A percentile compares a stretch with the other conserved stretches of the same genome.
These are phyloP conservation scores for Schizosaccharomyces lindneri DNA, from an alignment of 805 yeast species.

Conservation along the genomic window DNA sequence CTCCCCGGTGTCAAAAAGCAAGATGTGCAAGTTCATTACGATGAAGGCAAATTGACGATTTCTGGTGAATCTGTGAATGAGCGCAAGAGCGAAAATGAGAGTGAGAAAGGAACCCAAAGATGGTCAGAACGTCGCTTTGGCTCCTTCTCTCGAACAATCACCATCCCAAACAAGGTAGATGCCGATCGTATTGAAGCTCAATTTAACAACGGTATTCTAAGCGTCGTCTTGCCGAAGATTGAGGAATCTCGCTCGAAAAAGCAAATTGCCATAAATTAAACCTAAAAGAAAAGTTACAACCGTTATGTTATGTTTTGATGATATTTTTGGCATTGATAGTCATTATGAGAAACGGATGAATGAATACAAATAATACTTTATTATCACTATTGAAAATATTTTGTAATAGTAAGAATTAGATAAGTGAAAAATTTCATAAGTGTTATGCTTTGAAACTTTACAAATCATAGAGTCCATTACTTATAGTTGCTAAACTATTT, in stretches of 20 bases:
- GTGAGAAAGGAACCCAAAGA: background rate
- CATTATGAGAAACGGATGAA: too few relatives aligned
- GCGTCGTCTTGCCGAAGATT: background rate
- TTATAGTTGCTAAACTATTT: background rate
- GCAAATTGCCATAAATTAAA: background rate
- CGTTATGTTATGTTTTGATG: too few relatives aligned
- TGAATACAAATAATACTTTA: too few relatives aligned
- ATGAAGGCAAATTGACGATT: background rate
- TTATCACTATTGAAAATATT: too few relatives aligned
- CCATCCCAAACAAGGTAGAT: background rate
- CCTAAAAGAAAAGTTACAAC: too few relatives aligned
- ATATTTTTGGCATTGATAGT: too few relatives aligned
- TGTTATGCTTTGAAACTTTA: too few relatives aligned
- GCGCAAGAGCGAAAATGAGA: background rate
- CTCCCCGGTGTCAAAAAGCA: constrained; percentile 1
- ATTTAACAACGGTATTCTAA: background rate
- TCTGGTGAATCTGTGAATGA: background rate
- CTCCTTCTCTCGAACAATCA: constrained; percentile 1
- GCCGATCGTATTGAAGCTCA: background rate
- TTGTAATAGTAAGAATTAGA: too few relatives aligned
- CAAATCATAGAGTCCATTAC: background rate
- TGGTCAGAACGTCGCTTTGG: constrained; percentile 3
- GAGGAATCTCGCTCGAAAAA: background rate
- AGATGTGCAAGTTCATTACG: background rate
- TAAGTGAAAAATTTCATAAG: too few relatives aligned